Evolutionary conservation across 768 basidiomycete species (phyloP).

Genomic region (Suillus tomentosus): DNA sequence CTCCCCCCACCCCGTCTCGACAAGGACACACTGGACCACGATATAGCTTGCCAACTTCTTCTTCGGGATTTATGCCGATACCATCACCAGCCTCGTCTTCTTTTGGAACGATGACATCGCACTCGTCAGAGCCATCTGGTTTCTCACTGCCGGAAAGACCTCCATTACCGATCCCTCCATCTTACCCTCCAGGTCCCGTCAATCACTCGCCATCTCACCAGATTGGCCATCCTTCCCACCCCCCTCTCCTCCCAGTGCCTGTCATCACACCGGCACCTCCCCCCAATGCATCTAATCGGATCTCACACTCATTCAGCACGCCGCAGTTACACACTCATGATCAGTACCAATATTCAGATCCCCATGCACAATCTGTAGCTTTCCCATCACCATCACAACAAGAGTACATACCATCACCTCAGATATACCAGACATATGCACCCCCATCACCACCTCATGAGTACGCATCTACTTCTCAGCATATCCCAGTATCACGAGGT

Average conservation of each 20-base stretch:
- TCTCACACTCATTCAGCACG: conserved; percentile 32
- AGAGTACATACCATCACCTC: conserved; percentile 29
- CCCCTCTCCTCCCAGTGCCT: conserved; percentile 15
- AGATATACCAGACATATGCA: conserved; percentile 22
- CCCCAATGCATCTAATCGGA: conserved; percentile 19
- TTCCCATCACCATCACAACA: conserved; percentile 31
- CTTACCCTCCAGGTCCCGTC: conserved; percentile 20
- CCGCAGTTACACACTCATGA: conserved; percentile 30
- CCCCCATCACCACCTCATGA: conserved; percentile 31
- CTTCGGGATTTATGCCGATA: conserved; percentile 71
- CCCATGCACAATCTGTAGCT: conserved; percentile 23
- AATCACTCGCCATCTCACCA: conserved; percentile 24
- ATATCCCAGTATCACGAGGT: conserved; percentile 16
- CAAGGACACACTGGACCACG: conserved; percentile 51
- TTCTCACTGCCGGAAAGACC: conserved; percentile 43
- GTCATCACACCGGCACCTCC: conserved; percentile 19
- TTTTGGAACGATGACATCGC: conserved; percentile 38
- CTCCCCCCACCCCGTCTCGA: conserved; percentile 30
- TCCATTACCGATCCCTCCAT: conserved; percentile 32
- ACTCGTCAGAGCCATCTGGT: conserved; percentile 34
- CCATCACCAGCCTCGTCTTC: conserved; percentile 39
- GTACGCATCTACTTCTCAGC: conserved; percentile 11
- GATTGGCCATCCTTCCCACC: conserved; percentile 20
- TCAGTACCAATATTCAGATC: conserved; percentile 21
- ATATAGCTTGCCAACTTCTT: conserved; percentile 64